These are phyloP conservation scores for Coemansia sp. DNA, from an alignment of 192 early-diverging fungal species.

Conservation along the genomic window DNA sequence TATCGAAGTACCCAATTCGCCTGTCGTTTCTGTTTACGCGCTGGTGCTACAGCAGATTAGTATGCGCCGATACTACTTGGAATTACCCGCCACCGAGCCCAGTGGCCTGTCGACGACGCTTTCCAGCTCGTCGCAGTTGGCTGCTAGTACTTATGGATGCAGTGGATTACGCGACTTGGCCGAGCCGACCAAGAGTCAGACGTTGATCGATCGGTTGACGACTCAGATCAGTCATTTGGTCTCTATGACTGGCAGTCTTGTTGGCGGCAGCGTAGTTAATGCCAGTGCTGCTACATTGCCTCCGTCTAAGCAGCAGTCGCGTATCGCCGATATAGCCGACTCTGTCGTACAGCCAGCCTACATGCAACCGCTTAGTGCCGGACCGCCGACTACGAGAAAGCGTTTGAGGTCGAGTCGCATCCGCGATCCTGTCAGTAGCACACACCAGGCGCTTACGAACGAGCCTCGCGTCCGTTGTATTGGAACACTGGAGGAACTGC, in stretches of 20 bases:
- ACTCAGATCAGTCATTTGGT: slow-evolving; percentile 21
- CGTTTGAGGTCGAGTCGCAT: background rate
- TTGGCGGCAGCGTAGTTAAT: background rate
- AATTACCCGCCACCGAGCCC: slow-evolving; percentile 20
- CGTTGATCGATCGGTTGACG: slow-evolving; percentile 23
- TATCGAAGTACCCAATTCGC: slow-evolving; percentile 55
- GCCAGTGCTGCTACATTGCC: background rate
- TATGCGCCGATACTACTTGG: slow-evolving; percentile 49
- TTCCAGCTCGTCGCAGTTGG: slow-evolving; percentile 30
- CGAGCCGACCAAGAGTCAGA: slow-evolving; percentile 2
- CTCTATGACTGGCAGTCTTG: slow-evolving; percentile 7
- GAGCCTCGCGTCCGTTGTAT: slow-evolving; percentile 21
- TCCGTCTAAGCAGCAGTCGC: slow-evolving; percentile 9
- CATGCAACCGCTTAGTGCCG: slow-evolving; percentile 27
- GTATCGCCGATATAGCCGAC: slow-evolving; percentile 1
- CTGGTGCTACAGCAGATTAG: slow-evolving; percentile 55
- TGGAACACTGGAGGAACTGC: slow-evolving; percentile 12
- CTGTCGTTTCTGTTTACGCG: slow-evolving; percentile 53
- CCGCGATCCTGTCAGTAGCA: background rate
- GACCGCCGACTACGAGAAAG: background rate
- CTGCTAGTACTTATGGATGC: background rate
- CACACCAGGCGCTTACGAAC: background rate
- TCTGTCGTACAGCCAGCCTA: slow-evolving; percentile 25
- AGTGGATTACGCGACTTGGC: slow-evolving; percentile 8
- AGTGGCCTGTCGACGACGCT: background rate